Conservation (phyloP, 345 rosid species). For the Camelina laxa region DNA sequence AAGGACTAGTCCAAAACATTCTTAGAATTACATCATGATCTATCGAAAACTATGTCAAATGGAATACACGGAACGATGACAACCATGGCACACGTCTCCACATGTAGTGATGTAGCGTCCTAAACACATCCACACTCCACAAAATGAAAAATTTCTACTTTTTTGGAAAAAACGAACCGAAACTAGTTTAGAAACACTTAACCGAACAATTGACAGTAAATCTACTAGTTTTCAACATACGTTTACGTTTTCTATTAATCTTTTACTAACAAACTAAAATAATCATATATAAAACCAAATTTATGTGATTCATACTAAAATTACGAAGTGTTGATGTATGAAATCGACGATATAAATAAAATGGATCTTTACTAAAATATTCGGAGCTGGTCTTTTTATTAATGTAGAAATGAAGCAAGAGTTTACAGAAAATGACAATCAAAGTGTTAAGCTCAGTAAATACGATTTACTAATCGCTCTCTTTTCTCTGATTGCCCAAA, state of each 20-base stretch:
- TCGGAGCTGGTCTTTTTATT: too few species aligned
- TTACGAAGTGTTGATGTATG: too few species aligned
- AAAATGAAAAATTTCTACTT: neutral
- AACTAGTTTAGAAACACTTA: neutral
- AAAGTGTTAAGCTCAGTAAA: too few species aligned
- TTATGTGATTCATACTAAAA: neutral
- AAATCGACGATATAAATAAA: too few species aligned
- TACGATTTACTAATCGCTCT: too few species aligned
- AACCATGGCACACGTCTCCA: slow-evolving; percentile 3
- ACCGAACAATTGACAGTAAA: neutral
- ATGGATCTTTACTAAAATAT: too few species aligned
- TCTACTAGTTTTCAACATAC: neutral
- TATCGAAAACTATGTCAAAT: neutral
- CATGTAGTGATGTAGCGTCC: slow-evolving; percentile 7
- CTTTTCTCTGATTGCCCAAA: too few species aligned
- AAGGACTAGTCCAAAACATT: neutral
- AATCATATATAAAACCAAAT: neutral
- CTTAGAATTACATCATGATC: neutral
- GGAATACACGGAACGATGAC: neutral
- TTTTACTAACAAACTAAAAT: neutral
- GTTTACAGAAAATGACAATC: too few species aligned
- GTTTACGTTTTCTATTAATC: neutral
- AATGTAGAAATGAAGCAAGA: too few species aligned
- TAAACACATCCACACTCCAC: neutral
- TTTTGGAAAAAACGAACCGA: neutral